Conservation (phyloP, 192 early-diverging fungal genomes). For the Coemansia sp. region DNA sequence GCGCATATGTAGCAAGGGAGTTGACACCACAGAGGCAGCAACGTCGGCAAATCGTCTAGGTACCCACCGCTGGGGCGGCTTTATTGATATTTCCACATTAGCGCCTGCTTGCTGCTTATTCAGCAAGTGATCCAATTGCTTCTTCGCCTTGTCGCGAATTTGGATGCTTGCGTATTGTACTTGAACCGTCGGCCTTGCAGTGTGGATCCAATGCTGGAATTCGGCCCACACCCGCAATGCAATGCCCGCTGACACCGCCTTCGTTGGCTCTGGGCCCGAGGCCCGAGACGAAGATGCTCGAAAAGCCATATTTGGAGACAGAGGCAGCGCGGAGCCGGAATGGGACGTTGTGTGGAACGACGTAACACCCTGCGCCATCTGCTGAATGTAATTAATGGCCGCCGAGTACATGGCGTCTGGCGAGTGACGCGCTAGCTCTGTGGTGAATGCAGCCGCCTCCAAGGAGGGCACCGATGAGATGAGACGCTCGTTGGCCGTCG, state of each 20-base stretch:
- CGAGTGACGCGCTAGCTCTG: constrained; percentile 9
- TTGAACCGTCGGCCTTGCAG: background rate
- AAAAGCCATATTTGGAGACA: too few relatives aligned
- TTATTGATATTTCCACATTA: background rate
- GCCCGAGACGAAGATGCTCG: background rate
- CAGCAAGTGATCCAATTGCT: constrained; percentile 1
- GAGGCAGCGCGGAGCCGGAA: too few relatives aligned
- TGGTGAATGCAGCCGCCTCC: background rate
- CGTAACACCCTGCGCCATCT: constrained; percentile 11
- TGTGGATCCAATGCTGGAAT: constrained; percentile 28
- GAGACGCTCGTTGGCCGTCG: background rate
- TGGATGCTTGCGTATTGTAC: background rate
- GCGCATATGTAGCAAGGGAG: background rate
- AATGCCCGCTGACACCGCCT: background rate
- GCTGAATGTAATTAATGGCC: background rate
- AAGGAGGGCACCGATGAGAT: background rate
- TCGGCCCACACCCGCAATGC: constrained; percentile 33
- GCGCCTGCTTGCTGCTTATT: background rate
- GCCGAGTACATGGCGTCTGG: constrained; percentile 10
- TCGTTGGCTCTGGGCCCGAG: background rate
- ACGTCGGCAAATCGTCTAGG: background rate
- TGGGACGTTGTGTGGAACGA: background rate
- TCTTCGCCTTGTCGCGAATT: background rate
- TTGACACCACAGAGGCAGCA: background rate
- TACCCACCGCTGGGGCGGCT: background rate